These are phyloP conservation scores for Fusarium luffae DNA, from an alignment of 2,329 filamentous ascomycete species.

Conservation along the genomic window DNA sequence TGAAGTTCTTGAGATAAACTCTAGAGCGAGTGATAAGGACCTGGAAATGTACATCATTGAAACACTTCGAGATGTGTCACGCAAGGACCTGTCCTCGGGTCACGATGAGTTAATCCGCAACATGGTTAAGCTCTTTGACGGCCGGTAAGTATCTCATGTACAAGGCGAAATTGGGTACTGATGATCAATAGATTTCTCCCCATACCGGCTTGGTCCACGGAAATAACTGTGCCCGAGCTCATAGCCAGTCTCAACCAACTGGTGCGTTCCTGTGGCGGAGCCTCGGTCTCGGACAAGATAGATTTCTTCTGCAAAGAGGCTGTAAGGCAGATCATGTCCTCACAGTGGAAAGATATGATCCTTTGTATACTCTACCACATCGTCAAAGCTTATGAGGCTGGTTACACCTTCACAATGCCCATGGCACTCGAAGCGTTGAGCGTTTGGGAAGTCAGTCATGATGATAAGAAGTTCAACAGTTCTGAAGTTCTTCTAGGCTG, in stretches of 20 bases:
- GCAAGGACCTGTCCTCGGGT: neutral
- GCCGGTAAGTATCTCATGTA: neutral
- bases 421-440: constrained; percentile 4
- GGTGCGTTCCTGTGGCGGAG: accelerated
- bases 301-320: neutral
- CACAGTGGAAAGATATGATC: neutral
- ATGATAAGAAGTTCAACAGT: neutral
- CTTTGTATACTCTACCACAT: constrained; percentile 4
- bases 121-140: neutral
- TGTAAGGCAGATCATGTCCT: neutral
- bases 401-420: neutral
- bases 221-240: neutral
- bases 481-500: neutral
- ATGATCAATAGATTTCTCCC: neutral
- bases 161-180: neutral
- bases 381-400: neutral
- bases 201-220: neutral
- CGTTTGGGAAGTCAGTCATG: neutral
- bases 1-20: neutral
- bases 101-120: neutral
- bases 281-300: neutral
- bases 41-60: neutral
- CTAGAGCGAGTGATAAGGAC: neutral
- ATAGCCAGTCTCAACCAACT: neutral
- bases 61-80: neutral